Conservation (phyloP, 2,329 filamentous ascomycete species). For the Lasiodiplodia sp. region DNA sequence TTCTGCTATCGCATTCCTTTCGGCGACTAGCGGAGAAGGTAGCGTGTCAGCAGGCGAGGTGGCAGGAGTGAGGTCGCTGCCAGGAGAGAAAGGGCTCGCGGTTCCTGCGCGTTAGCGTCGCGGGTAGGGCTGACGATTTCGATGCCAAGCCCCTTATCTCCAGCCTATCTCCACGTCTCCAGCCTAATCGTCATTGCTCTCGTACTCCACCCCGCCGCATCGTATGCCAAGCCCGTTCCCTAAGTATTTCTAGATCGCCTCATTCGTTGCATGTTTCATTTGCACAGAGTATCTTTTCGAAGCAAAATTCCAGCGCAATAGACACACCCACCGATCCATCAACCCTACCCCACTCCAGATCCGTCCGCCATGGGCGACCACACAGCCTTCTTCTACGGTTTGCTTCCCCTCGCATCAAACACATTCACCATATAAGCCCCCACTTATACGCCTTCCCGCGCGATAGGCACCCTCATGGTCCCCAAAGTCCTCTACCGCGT, state of each 20-base stretch:
- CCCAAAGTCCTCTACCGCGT: conserved; percentile 85
- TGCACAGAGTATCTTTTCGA: background rate
- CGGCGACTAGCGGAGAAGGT: conserved; percentile 2
- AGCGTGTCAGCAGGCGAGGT: conserved; percentile 1
- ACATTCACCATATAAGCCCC: background rate
- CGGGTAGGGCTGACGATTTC: conserved; percentile 26
- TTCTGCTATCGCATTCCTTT: conserved; percentile 15
- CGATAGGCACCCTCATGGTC: conserved; percentile 74
- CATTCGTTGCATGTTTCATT: background rate
- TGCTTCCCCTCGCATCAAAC: background rate
- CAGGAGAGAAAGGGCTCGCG: conserved; percentile 23
- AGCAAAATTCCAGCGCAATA: background rate
- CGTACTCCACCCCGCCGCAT: background rate
- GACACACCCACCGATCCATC: background rate
- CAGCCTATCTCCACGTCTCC: conserved; percentile 19
- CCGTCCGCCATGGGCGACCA: conserved; percentile 37
- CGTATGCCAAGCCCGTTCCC: background rate
- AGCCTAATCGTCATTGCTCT: conserved; percentile 4
- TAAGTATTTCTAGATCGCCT: background rate
- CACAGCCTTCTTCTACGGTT: conserved; percentile 71
- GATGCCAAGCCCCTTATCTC: conserved; percentile 23
- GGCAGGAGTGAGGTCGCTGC: background rate
- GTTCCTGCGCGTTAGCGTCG: conserved; percentile 18
- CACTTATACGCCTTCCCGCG: background rate
- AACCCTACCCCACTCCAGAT: background rate